A percentile compares a stretch with the other conserved stretches of the same genome.
Evolutionary conservation across 345 rosid species (phyloP).

Genomic region (Lumnitzera littorea): DNA sequence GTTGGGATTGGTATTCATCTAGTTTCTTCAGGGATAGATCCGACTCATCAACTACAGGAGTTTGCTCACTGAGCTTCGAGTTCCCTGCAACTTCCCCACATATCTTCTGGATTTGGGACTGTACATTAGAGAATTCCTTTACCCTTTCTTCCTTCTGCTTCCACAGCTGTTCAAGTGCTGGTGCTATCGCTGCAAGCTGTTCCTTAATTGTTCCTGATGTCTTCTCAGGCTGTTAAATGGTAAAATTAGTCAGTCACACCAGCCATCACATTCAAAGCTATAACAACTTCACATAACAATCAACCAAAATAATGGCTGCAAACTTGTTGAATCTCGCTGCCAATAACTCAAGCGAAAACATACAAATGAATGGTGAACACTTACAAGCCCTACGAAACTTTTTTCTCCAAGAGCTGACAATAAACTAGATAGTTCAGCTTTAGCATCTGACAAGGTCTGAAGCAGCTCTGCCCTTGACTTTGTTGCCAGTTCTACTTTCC

Average conservation of each 20-base stretch:
- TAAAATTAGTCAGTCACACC: neutral
- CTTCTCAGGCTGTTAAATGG: slow-evolving; percentile 55
- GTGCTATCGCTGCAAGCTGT: slow-evolving; percentile 91
- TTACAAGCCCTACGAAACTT: slow-evolving; percentile 54
- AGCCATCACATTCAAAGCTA: neutral
- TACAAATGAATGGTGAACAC: slow-evolving; percentile 12
- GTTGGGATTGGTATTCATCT: slow-evolving; percentile 62
- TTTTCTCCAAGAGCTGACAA: slow-evolving; percentile 81
- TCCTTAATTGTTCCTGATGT: slow-evolving; percentile 86
- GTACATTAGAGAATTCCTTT: slow-evolving; percentile 66
- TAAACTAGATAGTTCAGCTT: slow-evolving; percentile 69
- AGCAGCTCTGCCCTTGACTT: slow-evolving; percentile 86
- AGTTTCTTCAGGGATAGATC: slow-evolving; percentile 78
- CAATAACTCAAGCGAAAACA: too few species aligned
- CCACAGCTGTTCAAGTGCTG: slow-evolving; percentile 83
- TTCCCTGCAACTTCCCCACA: slow-evolving; percentile 83
- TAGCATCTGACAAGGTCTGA: slow-evolving; percentile 78
- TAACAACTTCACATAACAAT: neutral
- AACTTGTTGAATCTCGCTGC: too few species aligned
- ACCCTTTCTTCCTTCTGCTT: slow-evolving; percentile 91
- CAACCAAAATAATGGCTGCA: too few species aligned
- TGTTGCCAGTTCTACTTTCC: slow-evolving; percentile 83
- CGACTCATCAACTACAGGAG: slow-evolving; percentile 72
- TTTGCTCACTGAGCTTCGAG: slow-evolving; percentile 29
- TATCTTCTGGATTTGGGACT: slow-evolving; percentile 78